Evolutionary conservation across 768 basidiomycete species (phyloP), one percentile per base, ranked within the genome.

Genomic region (Boletus pseudopeckii): DNA sequence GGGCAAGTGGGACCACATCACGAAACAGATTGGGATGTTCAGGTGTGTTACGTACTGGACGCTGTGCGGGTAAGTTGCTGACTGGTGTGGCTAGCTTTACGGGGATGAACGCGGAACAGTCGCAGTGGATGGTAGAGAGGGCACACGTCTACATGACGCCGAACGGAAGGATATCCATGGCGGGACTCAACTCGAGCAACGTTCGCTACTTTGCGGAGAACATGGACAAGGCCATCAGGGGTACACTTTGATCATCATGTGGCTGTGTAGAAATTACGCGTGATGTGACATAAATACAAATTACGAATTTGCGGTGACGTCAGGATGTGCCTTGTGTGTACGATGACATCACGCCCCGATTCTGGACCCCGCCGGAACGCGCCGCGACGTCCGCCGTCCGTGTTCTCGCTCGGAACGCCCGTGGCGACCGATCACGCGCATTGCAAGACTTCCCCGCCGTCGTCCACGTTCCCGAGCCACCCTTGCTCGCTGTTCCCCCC

Each of bases 21-120:
- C 88, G 62, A 82, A 84, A 48, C 97, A 98, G 78, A 98, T 98
- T 72, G 96, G 95, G 52, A 97, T 96, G 95, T 97, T 95, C 80
- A 92, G 90, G 85, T 92, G 69, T 55, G 77, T 64, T 30, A 42
- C 13, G 38, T 46, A 11, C 37, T 13, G 9, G 10, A 11, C 26
- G 28, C 40, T 22, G 30, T 8, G 22, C 22, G 22, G 22, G 22
- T 22, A n/a, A n/a, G n/a, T n/a, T n/a, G 53, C 67, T 67, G 55
- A 65, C 20, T 34, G 45, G 36, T 4, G 22, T 18, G 18, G 58
- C 6, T 68, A 92, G 91, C 71, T 95, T 89, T 74, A 95, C 92
- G 30, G 94, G 93, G 20, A 77, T 97, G 68, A 83, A 72, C 50
- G 68, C 76, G 1, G 74, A 69, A 18, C 89, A 94, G 68, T 83